Evolutionary conservation across 768 basidiomycete species (phyloP).

Genomic region (Mycena albidolilacea): DNA sequence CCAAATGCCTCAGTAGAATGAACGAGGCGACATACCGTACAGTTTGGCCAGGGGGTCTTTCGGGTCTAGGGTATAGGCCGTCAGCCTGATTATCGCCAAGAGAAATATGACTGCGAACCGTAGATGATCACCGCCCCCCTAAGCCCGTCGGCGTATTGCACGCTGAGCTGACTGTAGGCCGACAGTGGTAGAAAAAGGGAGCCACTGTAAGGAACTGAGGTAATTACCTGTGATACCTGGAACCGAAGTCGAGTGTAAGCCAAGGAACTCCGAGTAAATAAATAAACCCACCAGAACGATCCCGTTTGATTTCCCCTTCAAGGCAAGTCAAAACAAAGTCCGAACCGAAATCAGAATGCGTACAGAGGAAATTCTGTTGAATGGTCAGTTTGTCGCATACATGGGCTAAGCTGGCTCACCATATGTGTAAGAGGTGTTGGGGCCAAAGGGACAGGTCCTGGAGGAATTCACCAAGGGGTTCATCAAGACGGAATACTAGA

Average conservation of each 20-base stretch:
- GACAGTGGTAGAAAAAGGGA: neutral
- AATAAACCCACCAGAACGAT: conserved; percentile 46
- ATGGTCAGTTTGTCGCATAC: neutral
- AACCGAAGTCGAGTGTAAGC: too few species aligned
- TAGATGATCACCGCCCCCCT: conserved; percentile 43
- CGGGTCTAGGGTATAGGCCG: conserved; percentile 3
- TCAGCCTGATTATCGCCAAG: neutral
- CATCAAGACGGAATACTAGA: neutral
- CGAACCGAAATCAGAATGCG: neutral
- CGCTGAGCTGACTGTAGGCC: conserved; percentile 50
- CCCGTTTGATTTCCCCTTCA: conserved; percentile 48
- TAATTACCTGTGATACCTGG: conserved; percentile 30
- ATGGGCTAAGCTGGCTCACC: neutral
- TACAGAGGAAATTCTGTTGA: conserved; percentile 31
- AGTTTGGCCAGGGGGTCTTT: conserved; percentile 20
- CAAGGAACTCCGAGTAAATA: too few species aligned
- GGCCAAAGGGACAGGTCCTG: conserved; percentile 24
- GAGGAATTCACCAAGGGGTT: too few species aligned
- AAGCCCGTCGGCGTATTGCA: conserved; percentile 58
- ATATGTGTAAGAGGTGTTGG: conserved; percentile 17
- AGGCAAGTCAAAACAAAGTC: neutral
- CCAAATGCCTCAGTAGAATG: too few species aligned
- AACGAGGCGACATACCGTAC: conserved; percentile 10
- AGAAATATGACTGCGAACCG: neutral
- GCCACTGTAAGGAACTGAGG: neutral